A percentile compares a stretch with the other conserved stretches of the same genome.
Conservation (phyloP, 1,284 basidiomycete genomes). For the Wallemia mellicola region DNA sequence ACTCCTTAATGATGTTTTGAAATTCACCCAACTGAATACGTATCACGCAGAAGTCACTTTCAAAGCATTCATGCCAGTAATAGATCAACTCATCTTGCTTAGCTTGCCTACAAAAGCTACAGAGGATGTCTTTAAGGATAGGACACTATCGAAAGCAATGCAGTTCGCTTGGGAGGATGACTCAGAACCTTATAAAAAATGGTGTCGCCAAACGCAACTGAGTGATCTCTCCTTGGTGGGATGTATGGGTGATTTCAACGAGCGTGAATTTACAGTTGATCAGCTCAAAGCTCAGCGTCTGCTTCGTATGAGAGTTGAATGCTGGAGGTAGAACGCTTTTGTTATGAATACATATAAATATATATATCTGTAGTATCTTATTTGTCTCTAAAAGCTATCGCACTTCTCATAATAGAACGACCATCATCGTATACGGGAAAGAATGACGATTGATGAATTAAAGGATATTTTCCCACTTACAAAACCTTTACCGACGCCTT, state of each 20-base stretch:
- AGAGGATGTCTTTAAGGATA: not conserved
- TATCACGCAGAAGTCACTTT: not conserved
- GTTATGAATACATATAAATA: not conserved
- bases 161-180: not conserved
- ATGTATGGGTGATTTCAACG: not conserved
- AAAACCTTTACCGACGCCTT: constrained; percentile 49
- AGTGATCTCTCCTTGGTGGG: not conserved
- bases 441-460: not conserved
- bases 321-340: not conserved
- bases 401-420: not conserved
- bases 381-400: not conserved
- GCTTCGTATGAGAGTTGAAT: not conserved
- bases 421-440: not conserved
- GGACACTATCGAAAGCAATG: not conserved
- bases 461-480: constrained; percentile 38
- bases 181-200: not conserved
- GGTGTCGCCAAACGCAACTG: not conserved
- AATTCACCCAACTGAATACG: not conserved
- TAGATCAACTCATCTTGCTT: not conserved
- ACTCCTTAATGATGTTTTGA: not conserved
- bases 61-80: not conserved
- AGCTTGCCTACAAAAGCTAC: not conserved
- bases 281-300: not conserved
- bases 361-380: not conserved
- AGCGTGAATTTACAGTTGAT: not conserved